Percentiles rank a stretch among this genome's conserved stretches.
Evolutionary conservation across 352 stramenopile species (phyloP).

Genomic region (Thraustochytrium sp.): DNA sequence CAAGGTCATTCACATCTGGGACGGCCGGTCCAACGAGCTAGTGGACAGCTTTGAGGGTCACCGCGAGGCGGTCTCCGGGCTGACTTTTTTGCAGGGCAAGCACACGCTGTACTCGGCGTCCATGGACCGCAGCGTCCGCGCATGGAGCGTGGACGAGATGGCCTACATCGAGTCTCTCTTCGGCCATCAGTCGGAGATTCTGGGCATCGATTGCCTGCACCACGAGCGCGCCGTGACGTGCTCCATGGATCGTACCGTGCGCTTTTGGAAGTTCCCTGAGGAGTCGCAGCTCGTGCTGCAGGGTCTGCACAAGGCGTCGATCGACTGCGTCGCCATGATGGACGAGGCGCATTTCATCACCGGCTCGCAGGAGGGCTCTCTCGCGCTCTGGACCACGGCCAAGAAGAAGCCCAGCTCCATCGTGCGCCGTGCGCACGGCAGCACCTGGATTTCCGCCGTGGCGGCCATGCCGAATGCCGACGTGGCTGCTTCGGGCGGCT

Average conservation of each 20-base stretch:
- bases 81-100: constrained; percentile 76
- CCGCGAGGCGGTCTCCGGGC: constrained; percentile 72
- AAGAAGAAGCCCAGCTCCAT: constrained; percentile 83
- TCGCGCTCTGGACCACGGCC: constrained; percentile 83
- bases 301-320: constrained; percentile 62
- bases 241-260: constrained; percentile 79
- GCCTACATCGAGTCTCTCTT: constrained; percentile 90
- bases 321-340: constrained; percentile 84
- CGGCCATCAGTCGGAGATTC: constrained; percentile 76
- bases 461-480: constrained; percentile 78
- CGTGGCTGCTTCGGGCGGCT: constrained; percentile 76
- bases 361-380: constrained; percentile 72
- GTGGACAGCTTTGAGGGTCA: constrained; percentile 80
- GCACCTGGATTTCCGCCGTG: constrained; percentile 75
- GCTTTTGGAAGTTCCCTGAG: constrained; percentile 89
- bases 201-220: constrained; percentile 77
- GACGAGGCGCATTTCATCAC: constrained; percentile 85
- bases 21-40: constrained; percentile 54
- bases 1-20: constrained; percentile 81
- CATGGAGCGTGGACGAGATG: constrained; percentile 91
- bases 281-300: constrained; percentile 89
- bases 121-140: constrained; percentile 81
- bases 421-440: constrained; percentile 70
- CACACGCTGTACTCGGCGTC: constrained; percentile 83
- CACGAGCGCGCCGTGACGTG: constrained; percentile 81